phyloP scores from a whole-genome alignment of 2,329 filamentous ascomycete species.

The Xylariales sp. region DNA sequence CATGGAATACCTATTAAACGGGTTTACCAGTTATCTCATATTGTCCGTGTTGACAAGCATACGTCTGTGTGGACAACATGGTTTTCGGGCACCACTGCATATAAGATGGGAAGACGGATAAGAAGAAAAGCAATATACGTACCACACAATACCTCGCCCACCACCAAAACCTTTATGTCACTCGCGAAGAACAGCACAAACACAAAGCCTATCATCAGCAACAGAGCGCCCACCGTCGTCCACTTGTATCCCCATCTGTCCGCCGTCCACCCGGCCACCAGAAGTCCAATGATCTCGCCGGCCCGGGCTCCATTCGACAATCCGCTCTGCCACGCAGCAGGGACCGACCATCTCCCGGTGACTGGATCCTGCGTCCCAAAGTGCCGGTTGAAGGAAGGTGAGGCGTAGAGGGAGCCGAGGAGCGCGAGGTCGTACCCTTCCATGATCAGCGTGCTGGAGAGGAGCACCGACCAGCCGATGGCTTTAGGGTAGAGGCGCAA shows the following conservation, averaged over 20 bases:
- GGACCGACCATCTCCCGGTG: constrained; percentile 39
- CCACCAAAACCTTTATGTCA: constrained; percentile 39
- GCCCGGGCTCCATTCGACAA: constrained; percentile 48
- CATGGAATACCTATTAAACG: constrained; percentile 43
- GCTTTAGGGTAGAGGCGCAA: constrained; percentile 41
- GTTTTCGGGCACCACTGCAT: too few relatives aligned
- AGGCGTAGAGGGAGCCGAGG: constrained; percentile 44
- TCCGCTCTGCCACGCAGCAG: constrained; percentile 53
- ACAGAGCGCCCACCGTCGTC: constrained; percentile 43
- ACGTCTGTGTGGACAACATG: too few relatives aligned
- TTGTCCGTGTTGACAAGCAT: neutral
- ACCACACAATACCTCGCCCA: constrained; percentile 43
- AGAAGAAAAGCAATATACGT: constrained; percentile 6
- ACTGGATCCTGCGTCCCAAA: constrained; percentile 35
- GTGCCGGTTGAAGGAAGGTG: constrained; percentile 37
- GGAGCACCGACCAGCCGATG: constrained; percentile 41
- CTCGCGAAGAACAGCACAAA: constrained; percentile 50
- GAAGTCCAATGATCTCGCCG: constrained; percentile 51
- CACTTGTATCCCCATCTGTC: constrained; percentile 47
- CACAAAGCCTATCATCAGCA: constrained; percentile 44
- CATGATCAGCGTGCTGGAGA: constrained; percentile 45
- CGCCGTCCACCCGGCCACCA: constrained; percentile 47
- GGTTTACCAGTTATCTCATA: constrained; percentile 4
- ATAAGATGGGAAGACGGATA: neutral
- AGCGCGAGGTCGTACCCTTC: constrained; percentile 48